Evolutionary conservation across 2,329 filamentous ascomycete genomes (phyloP).

Genomic region (Hypoxylon sp.): DNA sequence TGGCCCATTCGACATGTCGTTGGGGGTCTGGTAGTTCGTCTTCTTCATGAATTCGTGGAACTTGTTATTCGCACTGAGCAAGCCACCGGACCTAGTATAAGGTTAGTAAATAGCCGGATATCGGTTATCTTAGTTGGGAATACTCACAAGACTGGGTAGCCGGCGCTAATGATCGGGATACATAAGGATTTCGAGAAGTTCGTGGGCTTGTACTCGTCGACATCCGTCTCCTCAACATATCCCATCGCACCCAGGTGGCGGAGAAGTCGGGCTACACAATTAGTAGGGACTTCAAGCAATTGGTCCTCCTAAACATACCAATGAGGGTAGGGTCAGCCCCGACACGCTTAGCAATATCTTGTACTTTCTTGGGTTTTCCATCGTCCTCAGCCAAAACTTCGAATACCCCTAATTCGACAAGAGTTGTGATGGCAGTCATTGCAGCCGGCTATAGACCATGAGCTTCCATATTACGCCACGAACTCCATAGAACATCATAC

Average conservation of each 20-base stretch:
- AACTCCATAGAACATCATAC: conserved; percentile 42
- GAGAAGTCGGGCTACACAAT: conserved; percentile 49
- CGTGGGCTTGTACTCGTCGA: conserved; percentile 54
- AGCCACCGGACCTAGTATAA: conserved; percentile 24
- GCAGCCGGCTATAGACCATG: conserved; percentile 15
- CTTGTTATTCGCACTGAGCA: conserved; percentile 35
- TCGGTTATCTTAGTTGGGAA: not conserved
- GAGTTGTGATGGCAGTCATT: conserved; percentile 51
- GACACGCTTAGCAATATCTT: conserved; percentile 53
- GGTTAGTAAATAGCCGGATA: not conserved
- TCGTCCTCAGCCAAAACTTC: conserved; percentile 53
- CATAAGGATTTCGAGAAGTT: conserved; percentile 53
- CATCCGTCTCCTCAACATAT: conserved; percentile 53
- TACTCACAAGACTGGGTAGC: conserved; percentile 52
- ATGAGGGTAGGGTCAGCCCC: conserved; percentile 45
- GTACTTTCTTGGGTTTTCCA: conserved; percentile 52
- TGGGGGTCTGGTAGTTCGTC: conserved; percentile 53
- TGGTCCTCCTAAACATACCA: conserved; percentile 29
- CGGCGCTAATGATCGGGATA: conserved; percentile 47
- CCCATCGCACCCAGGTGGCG: conserved; percentile 57
- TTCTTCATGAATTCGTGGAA: conserved; percentile 54
- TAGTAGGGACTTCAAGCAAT: not conserved
- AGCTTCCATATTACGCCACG: not conserved
- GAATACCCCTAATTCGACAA: conserved; percentile 58
- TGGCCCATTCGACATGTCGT: conserved; percentile 50